Evolutionary conservation across 2,329 filamentous ascomycete species (phyloP).

Genomic region (Sporothrix pseudoabietina): DNA sequence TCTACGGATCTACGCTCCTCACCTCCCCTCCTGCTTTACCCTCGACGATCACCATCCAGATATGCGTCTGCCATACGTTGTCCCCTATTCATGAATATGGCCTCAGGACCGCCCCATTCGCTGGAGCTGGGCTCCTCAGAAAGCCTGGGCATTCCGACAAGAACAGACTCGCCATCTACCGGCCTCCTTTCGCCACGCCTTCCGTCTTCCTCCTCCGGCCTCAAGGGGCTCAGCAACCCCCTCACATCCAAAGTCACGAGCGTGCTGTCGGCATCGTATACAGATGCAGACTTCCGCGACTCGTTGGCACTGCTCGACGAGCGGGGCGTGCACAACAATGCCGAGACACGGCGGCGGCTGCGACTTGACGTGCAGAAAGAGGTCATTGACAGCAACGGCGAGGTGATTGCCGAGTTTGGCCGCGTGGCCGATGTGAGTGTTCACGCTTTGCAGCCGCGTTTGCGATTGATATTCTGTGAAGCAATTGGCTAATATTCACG

Average conservation of each 20-base stretch:
- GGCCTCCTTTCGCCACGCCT: slow-evolving; percentile 42
- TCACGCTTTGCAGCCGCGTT: background rate
- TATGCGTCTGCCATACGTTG: slow-evolving; percentile 25
- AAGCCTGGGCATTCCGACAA: background rate
- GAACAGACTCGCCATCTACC: background rate
- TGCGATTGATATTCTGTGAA: background rate
- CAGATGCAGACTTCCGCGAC: slow-evolving; percentile 88
- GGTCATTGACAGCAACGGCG: slow-evolving; percentile 88
- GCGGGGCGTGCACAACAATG: slow-evolving; percentile 69
- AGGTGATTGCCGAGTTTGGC: slow-evolving; percentile 85
- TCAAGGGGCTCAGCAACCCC: slow-evolving; percentile 57
- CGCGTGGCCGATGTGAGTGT: slow-evolving; percentile 76
- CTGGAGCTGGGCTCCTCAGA: slow-evolving; percentile 20
- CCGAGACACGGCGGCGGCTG: slow-evolving; percentile 76
- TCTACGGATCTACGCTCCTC: background rate
- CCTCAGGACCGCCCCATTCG: slow-evolving; percentile 23
- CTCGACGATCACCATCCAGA: slow-evolving; percentile 5
- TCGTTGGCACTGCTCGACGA: slow-evolving; percentile 77
- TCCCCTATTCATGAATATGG: slow-evolving; percentile 30
- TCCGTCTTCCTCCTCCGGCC: slow-evolving; percentile 36
- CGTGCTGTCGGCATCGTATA: slow-evolving; percentile 88
- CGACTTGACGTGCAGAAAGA: slow-evolving; percentile 86
- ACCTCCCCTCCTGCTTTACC: background rate
- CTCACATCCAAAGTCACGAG: slow-evolving; percentile 79
- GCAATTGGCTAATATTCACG: background rate